These are phyloP conservation scores for Fraxinus baroniana DNA, from an alignment of 305 asterid genomes.

Conservation along the genomic window DNA sequence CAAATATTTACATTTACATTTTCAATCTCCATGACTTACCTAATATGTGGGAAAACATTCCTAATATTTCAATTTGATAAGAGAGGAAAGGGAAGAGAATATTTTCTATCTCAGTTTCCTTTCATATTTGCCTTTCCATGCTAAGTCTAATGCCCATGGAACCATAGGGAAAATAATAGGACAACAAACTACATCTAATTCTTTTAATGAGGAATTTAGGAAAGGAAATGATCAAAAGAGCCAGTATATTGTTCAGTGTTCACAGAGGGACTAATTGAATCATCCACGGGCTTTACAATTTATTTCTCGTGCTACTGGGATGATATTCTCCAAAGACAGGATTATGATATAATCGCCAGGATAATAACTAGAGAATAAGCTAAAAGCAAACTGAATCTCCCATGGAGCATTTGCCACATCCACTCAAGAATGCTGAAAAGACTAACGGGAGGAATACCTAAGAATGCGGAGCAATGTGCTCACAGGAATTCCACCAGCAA, in stretches of 20 bases:
- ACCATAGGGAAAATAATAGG: neutral
- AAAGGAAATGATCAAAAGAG: neutral
- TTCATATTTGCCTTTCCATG: neutral
- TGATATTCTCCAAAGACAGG: neutral
- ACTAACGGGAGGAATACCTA: conserved; percentile 46
- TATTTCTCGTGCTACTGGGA: neutral
- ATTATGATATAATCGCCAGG: neutral
- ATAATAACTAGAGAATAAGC: conserved; percentile 4
- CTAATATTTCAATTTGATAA: neutral
- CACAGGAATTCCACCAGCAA: conserved; percentile 95
- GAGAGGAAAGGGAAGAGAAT: neutral
- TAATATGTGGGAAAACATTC: neutral
- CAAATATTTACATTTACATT: neutral
- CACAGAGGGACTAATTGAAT: conserved; percentile 5
- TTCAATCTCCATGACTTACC: neutral
- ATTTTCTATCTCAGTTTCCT: neutral
- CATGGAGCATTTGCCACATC: neutral
- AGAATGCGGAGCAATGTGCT: conserved; percentile 71
- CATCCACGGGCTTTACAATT: neutral
- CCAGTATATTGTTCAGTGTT: neutral
- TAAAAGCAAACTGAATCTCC: neutral
- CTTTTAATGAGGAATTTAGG: neutral
- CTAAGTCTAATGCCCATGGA: conserved; percentile 1
- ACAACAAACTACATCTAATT: neutral
- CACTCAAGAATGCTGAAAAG: conserved; percentile 12